Evolutionary conservation across 2,329 filamentous ascomycete genomes (phyloP).

Genomic region (Stenocarpella maydis): DNA sequence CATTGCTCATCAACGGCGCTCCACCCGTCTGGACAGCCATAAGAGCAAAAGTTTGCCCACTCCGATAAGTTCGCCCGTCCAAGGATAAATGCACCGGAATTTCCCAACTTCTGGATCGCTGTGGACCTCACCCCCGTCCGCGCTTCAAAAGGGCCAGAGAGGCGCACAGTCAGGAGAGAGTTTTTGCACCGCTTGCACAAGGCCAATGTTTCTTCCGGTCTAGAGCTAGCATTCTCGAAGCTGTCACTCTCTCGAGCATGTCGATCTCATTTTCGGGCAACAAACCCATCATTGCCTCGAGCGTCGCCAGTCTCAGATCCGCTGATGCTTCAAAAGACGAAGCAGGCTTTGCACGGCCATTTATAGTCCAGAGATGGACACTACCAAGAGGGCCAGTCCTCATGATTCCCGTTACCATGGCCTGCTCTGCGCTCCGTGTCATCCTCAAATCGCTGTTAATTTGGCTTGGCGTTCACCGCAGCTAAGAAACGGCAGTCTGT

Average conservation of each 20-base stretch:
- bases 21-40: too few species aligned
- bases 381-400: neutral
- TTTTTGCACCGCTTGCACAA: neutral
- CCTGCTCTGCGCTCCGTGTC: neutral
- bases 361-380: neutral
- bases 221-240: neutral
- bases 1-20: too few species aligned
- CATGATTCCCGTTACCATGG: neutral
- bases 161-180: too few species aligned
- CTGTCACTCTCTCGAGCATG: neutral
- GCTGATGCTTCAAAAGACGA: neutral
- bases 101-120: too few species aligned
- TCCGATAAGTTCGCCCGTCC: too few species aligned
- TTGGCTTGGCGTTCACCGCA: neutral
- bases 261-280: neutral
- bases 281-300: constrained; percentile 6
- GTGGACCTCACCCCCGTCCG: too few species aligned
- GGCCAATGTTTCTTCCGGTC: neutral
- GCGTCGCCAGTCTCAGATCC: neutral
- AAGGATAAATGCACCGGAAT: too few species aligned
- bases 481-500: neutral
- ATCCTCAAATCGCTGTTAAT: neutral
- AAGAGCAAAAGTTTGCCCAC: too few species aligned
- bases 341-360: neutral
- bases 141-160: too few species aligned